Evolutionary conservation across 495 filamentous ascomycete genomes (phyloP), one percentile per base, ranked within the genome.

Genomic region (Aspergillus nanangensis): DNA sequence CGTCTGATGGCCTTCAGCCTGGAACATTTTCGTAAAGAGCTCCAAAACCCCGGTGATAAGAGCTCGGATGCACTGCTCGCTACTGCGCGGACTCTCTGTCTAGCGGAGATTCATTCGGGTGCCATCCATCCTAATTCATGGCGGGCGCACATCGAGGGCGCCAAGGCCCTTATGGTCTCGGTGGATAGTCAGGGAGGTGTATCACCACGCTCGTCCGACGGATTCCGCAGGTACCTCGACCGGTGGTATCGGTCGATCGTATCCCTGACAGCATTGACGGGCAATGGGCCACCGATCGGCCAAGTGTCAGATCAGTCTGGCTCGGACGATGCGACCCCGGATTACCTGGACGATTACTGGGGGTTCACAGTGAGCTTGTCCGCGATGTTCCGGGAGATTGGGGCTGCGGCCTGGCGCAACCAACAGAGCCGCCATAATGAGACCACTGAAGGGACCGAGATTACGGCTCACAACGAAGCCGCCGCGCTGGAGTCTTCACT

Each of bases 291-390:
- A 3, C 70, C 70, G 0, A 69, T 74, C 35, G 68, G 67, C 8
- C 62, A 61, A 17, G 51, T 37, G 20, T 43, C 48, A 2, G 56
- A 58, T 27, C 52, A 54, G 37, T 48, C 25, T 5, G 48, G 45
- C 3, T 50, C 53, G 5, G 51, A 55, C 27, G 32, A 53, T 33
- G 44, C 51, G 5, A 58, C 48, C 5, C 63, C 67, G 7, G 70
- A 74, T 39, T 74, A 72, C 49, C 43, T 74, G 13, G 70, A 74
- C 47, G 70, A 74, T 41, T 74, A 74, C 35, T 74, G 70, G 70
- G 70, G 70, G 0, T 74, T 74, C 44, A 71, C 68, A 5, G 60
- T 70, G 9, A 58, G 63, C 34, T 41, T 74, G 13, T 57, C 70
- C 7, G 61, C 66, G 21, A 62, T 74, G 8, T 74, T 74, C 42